Conservation (phyloP, 805 yeast species). For the Wickerhamiella brachini region DNA sequence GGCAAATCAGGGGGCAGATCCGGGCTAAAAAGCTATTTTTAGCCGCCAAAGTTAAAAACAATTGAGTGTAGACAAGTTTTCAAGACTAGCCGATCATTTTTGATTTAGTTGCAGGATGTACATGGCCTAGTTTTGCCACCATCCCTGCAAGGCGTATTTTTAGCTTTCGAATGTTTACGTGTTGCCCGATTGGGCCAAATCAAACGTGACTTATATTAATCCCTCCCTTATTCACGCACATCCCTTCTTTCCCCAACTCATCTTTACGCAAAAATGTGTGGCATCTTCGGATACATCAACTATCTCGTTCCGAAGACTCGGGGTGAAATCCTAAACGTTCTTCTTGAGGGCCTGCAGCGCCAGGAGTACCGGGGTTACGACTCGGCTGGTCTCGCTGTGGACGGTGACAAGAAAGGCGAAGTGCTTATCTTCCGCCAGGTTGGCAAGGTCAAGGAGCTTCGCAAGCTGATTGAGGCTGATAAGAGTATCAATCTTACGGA, state of each 20-base stretch:
- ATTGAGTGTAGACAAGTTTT: too few species aligned
- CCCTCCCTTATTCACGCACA: background rate
- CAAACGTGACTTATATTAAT: background rate
- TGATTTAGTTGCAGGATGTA: background rate
- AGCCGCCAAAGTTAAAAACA: background rate
- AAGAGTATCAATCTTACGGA: conserved; percentile 36
- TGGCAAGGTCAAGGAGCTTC: conserved; percentile 82
- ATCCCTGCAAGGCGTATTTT: background rate
- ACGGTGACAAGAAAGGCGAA: conserved; percentile 67
- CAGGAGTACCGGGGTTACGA: conserved; percentile 98
- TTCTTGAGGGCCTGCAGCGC: conserved; percentile 60
- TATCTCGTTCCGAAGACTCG: conserved; percentile 82
- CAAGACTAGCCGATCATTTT: background rate
- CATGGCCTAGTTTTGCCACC: background rate
- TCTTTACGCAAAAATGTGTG: conserved; percentile 34
- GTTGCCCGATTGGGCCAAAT: conserved; percentile 2
- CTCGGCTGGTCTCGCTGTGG: conserved; percentile 92
- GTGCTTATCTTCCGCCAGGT: conserved; percentile 66
- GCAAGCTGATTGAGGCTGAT: conserved; percentile 37
- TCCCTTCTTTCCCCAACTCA: background rate
- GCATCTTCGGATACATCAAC: conserved; percentile 96
- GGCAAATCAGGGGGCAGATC: background rate
- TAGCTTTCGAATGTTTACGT: conserved; percentile 2
- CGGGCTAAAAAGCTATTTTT: background rate
- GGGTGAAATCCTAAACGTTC: conserved; percentile 82